Conservation (phyloP, 192 early-diverging fungal genomes). For the Umbelopsis sp. region DNA sequence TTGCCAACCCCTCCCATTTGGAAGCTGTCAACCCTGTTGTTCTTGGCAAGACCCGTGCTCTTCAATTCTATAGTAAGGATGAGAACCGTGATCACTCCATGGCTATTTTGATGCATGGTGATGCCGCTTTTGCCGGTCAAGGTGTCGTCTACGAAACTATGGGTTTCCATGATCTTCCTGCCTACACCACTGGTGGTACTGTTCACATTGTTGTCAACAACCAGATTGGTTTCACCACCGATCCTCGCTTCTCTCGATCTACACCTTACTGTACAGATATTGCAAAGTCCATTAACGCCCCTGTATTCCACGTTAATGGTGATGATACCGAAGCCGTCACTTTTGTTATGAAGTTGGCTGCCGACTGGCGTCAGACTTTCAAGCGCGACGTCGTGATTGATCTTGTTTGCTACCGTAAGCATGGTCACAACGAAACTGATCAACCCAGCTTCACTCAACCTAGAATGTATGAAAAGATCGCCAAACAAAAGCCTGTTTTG, state of each 20-base stretch:
- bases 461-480: slow-evolving; percentile 92
- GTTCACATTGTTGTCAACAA: slow-evolving; percentile 99
- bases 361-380: slow-evolving; percentile 95
- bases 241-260: slow-evolving; percentile 92
- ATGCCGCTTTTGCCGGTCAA: slow-evolving; percentile 98
- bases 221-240: slow-evolving; percentile 99
- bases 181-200: slow-evolving; percentile 95
- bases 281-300: slow-evolving; percentile 94
- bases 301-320: slow-evolving; percentile 98
- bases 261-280: slow-evolving; percentile 98
- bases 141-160: slow-evolving; percentile 98
- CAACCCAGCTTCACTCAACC: slow-evolving; percentile 99
- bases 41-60: slow-evolving; percentile 95
- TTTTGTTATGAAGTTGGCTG: slow-evolving; percentile 91
- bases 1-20: slow-evolving; percentile 98
- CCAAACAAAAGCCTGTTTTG: slow-evolving; percentile 79
- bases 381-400: slow-evolving; percentile 97
- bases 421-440: slow-evolving; percentile 99
- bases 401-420: slow-evolving; percentile 95
- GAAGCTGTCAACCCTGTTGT: slow-evolving; percentile 98
- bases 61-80: slow-evolving; percentile 94
- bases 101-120: slow-evolving; percentile 95
- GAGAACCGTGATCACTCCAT: slow-evolving; percentile 80
- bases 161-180: slow-evolving; percentile 91
- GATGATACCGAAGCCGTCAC: slow-evolving; percentile 98